Base-by-base conservation (phyloP, 2,329 filamentous ascomycete species). In the Fusarium sp. region DNA sequence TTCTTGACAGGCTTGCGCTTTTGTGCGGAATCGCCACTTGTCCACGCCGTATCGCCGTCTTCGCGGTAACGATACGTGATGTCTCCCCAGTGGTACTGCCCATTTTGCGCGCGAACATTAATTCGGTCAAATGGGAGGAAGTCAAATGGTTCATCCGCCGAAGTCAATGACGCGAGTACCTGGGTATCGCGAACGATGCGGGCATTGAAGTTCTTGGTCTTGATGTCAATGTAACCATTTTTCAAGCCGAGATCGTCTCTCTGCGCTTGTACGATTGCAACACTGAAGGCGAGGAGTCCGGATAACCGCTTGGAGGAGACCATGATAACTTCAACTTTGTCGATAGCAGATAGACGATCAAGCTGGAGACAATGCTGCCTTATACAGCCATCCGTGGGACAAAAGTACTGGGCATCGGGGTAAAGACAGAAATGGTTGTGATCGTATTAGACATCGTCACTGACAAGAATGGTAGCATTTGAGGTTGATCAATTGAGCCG, bases 81-180 rank as follows among this genome's bases (percentile, higher is more conserved):
- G 48, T 90, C 87, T 6, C 87, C 87, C 70, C 85, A 84, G 73
- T 90, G 87, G 65, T 89, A 88, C 64, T 88, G 84, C 5, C 83
- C 83, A 61, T 87, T 83, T 14, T 80, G 79, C 13, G 84, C 81
- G 10, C 87, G 81, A 18, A 78, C 76, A 0, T 80, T 61, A 6
- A 89, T 79, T 46, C 83, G 76, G 70, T 88, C 87, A 10, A 79
- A 85, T 0, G 87, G 87, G 4, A 87, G 79, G 67, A 89, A 89
- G 74, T 89, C 85, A 65, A 88, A 89, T 0, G 76, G 63, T 5
- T 77, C 74, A 1, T 77, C 77, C 0, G 77, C 70, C 7, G 85
- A 79, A 12, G 75, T 80, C 14, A 88, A 73, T 0, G 86, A 87
- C 11, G 78, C 83, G 3, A 88, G 79, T 2, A 86, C 82, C 49